Evolutionary conservation across 305 asterid species (phyloP).

Genomic region (Rubia tinctorum): DNA sequence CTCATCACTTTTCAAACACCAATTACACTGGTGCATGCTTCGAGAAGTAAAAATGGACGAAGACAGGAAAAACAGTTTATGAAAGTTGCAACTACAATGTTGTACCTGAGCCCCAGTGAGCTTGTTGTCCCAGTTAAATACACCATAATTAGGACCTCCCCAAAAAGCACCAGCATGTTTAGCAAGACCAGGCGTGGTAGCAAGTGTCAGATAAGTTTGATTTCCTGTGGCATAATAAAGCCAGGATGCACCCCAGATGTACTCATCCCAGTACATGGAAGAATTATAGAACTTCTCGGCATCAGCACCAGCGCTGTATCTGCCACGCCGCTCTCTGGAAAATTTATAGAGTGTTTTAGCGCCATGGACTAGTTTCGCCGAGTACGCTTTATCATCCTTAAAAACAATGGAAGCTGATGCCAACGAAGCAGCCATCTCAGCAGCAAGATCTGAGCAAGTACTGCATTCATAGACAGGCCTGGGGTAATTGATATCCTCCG

Average conservation of each 20-base stretch:
- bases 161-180: slow-evolving; percentile 96
- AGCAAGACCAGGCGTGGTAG: slow-evolving; percentile 74
- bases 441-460: slow-evolving; percentile 91
- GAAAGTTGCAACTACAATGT: background rate
- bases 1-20: background rate
- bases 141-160: slow-evolving; percentile 98
- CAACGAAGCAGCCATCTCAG: slow-evolving; percentile 98
- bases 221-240: slow-evolving; percentile 95
- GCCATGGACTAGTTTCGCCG: slow-evolving; percentile 93
- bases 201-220: slow-evolving; percentile 77
- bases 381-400: slow-evolving; percentile 89
- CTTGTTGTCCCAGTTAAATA: slow-evolving; percentile 93
- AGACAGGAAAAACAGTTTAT: background rate
- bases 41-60: background rate
- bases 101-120: slow-evolving; percentile 96
- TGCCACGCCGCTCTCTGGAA: slow-evolving; percentile 85
- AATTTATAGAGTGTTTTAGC: slow-evolving; percentile 86
- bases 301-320: slow-evolving; percentile 69
- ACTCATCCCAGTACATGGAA: slow-evolving; percentile 84
- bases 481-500: slow-evolving; percentile 84
- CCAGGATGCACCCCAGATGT: slow-evolving; percentile 95
- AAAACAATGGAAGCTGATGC: slow-evolving; percentile 98
- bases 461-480: slow-evolving; percentile 64
- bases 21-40: background rate
- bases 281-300: slow-evolving; percentile 80